Conservation (phyloP, 306 rosid genomes). For the Abrus pulchellus region DNA sequence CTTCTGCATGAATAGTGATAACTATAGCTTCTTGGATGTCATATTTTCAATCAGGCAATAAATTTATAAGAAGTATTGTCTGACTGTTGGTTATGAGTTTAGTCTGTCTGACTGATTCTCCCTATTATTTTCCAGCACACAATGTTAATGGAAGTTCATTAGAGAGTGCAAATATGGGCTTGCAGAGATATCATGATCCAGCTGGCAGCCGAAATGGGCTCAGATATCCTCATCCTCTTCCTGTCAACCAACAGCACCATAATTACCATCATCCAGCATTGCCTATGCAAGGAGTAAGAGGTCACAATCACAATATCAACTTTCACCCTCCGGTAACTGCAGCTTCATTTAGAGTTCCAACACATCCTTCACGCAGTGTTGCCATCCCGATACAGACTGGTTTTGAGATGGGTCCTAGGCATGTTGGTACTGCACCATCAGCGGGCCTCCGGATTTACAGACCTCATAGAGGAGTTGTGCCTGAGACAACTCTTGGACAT, state of each 20-base stretch:
- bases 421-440: conserved; percentile 60
- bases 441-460: conserved; percentile 70
- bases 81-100: conserved; percentile 18
- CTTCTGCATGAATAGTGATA: conserved; percentile 36
- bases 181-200: conserved; percentile 83
- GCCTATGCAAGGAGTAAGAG: conserved; percentile 76
- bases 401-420: conserved; percentile 76
- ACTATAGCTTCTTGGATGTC: conserved; percentile 36
- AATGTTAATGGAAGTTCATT: conserved; percentile 60
- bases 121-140: conserved; percentile 52
- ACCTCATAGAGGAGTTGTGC: conserved; percentile 66
- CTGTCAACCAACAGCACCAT: conserved; percentile 65
- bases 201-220: conserved; percentile 60
- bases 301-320: conserved; percentile 68
- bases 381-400: conserved; percentile 63
- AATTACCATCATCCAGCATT: conserved; percentile 66
- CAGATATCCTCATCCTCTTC: conserved; percentile 72
- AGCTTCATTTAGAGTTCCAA: conserved; percentile 72
- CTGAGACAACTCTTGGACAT: conserved; percentile 69
- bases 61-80: conserved; percentile 25
- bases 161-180: conserved; percentile 66
- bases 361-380: conserved; percentile 63
- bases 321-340: conserved; percentile 68
- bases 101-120: conserved; percentile 38
- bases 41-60: conserved; percentile 15